These are phyloP conservation scores for Alternaria gaisen DNA, from an alignment of 2,329 filamentous ascomycete genomes.

Conservation along the genomic window DNA sequence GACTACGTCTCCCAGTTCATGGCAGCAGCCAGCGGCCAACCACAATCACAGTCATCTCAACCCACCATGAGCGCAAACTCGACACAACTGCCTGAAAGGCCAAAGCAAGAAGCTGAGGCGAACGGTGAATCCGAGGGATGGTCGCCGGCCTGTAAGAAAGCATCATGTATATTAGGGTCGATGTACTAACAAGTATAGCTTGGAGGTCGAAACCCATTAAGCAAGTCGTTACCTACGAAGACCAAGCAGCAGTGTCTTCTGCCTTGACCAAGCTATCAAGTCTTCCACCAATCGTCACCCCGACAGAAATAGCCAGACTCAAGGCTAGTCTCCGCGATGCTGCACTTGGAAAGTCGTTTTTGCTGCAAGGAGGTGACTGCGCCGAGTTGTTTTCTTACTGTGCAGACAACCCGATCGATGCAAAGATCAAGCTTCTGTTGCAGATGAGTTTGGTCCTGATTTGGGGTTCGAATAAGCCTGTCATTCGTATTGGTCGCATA, in stretches of 20 bases:
- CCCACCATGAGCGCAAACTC: slow-evolving; percentile 2
- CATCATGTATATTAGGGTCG: too few relatives aligned
- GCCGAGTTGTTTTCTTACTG: slow-evolving; percentile 98
- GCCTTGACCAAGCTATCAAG: slow-evolving; percentile 71
- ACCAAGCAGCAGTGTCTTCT: slow-evolving; percentile 66
- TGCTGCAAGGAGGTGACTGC: slow-evolving; percentile 96
- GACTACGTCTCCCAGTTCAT: slow-evolving; percentile 24
- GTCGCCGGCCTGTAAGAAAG: slow-evolving; percentile 52
- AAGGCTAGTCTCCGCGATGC: slow-evolving; percentile 84
- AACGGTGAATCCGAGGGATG: slow-evolving; percentile 36
- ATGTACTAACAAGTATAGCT: slow-evolving; percentile 54
- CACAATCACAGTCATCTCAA: slow-evolving; percentile 5
- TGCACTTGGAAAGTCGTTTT: slow-evolving; percentile 87
- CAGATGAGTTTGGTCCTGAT: slow-evolving; percentile 98
- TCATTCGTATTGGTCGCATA: slow-evolving; percentile 94
- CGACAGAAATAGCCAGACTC: slow-evolving; percentile 80
- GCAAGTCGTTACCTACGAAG: slow-evolving; percentile 75
- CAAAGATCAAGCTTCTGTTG: slow-evolving; percentile 93
- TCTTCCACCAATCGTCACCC: slow-evolving; percentile 81
- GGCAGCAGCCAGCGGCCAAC: slow-evolving; percentile 6
- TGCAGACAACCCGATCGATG: slow-evolving; percentile 85
- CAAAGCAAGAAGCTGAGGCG: slow-evolving; percentile 10
- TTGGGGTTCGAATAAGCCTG: slow-evolving; percentile 82
- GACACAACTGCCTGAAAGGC: slow-evolving; percentile 7
- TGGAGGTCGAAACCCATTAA: slow-evolving; percentile 84